phyloP scores from a whole-genome alignment of 805 yeast species.

The Kazachstania bromeliacearum region DNA sequence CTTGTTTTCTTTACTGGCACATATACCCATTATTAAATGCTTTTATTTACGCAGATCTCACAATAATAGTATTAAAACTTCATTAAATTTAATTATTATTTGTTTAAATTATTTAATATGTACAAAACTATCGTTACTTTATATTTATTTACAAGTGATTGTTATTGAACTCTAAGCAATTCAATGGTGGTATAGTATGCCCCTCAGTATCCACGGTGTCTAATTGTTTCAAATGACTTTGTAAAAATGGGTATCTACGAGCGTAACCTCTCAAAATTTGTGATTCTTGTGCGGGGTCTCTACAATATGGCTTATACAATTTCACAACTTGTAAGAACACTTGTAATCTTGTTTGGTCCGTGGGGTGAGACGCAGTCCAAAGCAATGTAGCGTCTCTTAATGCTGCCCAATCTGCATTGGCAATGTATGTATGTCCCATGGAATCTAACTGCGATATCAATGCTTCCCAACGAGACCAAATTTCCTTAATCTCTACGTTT shows the following conservation, averaged over 20 bases:
- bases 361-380: conserved; percentile 9
- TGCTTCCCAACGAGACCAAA: conserved; percentile 47
- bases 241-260: background rate
- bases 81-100: too few relatives aligned
- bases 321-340: conserved; percentile 43
- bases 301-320: conserved; percentile 34
- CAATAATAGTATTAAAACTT: too few relatives aligned
- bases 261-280: background rate
- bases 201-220: background rate
- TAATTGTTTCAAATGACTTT: background rate
- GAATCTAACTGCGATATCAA: conserved; percentile 38
- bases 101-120: too few relatives aligned
- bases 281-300: conserved; percentile 32
- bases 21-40: conserved; percentile 28
- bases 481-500: conserved; percentile 35
- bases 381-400: conserved; percentile 57
- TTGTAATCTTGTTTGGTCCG: conserved; percentile 34
- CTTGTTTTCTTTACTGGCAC: conserved; percentile 13
- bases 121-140: too few relatives aligned
- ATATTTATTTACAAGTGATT: background rate
- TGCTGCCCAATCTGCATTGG: conserved; percentile 76
- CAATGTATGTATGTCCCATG: conserved; percentile 48
- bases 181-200: background rate
- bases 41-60: too few relatives aligned
- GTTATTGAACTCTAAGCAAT: background rate